Conservation (phyloP, 2,329 filamentous ascomycete species). For the Xylaria sp. region DNA sequence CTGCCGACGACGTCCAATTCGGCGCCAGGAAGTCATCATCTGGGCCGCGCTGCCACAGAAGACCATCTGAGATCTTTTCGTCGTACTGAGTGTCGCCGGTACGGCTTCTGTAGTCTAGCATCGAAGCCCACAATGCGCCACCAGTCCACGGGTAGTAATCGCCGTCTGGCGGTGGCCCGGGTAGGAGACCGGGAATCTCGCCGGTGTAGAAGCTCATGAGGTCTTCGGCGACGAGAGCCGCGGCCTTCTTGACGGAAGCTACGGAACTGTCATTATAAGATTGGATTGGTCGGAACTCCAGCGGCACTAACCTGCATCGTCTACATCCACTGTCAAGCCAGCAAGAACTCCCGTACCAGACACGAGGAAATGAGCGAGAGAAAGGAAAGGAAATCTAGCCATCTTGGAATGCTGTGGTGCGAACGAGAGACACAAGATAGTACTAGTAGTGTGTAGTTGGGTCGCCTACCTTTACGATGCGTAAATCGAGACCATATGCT, state of each 20-base stretch:
- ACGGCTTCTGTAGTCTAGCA: constrained; percentile 64
- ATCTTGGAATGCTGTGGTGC: constrained; percentile 33
- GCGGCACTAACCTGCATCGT: constrained; percentile 40
- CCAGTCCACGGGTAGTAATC: constrained; percentile 66
- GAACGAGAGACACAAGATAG: constrained; percentile 33
- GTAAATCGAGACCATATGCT: background rate
- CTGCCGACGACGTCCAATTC: constrained; percentile 50
- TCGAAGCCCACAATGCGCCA: constrained; percentile 58
- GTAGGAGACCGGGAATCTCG: constrained; percentile 41
- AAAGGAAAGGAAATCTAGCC: constrained; percentile 32
- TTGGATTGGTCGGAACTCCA: background rate
- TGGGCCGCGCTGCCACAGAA: constrained; percentile 56
- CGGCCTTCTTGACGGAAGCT: constrained; percentile 47
- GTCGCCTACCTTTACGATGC: too few relatives aligned
- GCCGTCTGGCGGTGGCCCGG: constrained; percentile 32
- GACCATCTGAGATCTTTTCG: constrained; percentile 54
- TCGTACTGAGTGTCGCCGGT: constrained; percentile 63
- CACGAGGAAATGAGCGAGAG: constrained; percentile 37
- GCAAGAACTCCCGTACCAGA: constrained; percentile 39
- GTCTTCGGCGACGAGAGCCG: constrained; percentile 45
- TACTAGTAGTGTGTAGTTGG: too few relatives aligned
- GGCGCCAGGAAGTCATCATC: constrained; percentile 56
- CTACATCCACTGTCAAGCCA: constrained; percentile 41
- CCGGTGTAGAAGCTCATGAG: constrained; percentile 47
- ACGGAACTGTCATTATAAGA: constrained; percentile 16